Conservation (phyloP, 2,329 filamentous ascomycete genomes). For the Tolypocladium paradoxum region DNA sequence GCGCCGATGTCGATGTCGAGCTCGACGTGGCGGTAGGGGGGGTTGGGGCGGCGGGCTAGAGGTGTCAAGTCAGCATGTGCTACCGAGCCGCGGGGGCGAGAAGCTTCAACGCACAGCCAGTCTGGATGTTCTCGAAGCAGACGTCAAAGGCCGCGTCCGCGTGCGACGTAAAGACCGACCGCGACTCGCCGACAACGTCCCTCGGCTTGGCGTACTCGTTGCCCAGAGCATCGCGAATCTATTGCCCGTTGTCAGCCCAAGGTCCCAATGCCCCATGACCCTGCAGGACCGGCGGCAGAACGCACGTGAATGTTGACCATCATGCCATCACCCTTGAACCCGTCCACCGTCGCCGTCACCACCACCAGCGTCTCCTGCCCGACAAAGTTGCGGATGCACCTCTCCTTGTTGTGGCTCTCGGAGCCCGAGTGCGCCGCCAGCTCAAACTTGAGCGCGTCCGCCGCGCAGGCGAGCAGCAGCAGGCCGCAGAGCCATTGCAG, state of each 20-base stretch:
- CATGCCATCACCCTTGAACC: constrained; percentile 86
- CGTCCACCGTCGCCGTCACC: constrained; percentile 80
- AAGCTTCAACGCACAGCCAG: constrained; percentile 57
- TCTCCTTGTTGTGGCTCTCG: constrained; percentile 53
- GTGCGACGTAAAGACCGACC: constrained; percentile 89
- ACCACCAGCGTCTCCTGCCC: constrained; percentile 86
- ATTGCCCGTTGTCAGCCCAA: constrained; percentile 8
- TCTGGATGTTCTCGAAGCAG: constrained; percentile 82
- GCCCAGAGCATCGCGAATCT: constrained; percentile 92
- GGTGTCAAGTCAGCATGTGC: not conserved
- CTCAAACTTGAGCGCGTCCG: constrained; percentile 83
- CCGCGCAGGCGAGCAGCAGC: constrained; percentile 41
- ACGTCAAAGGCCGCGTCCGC: constrained; percentile 90
- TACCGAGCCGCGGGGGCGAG: no score
- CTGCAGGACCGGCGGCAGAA: constrained; percentile 9
- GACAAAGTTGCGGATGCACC: constrained; percentile 96
- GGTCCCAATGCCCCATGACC: not conserved
- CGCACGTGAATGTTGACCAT: constrained; percentile 83
- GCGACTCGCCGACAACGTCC: constrained; percentile 83
- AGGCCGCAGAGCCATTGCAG: constrained; percentile 50
- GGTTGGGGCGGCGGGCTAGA: constrained; percentile 25
- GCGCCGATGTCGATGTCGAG: constrained; percentile 94
- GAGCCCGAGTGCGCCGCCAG: constrained; percentile 53
- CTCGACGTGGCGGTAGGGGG: constrained; percentile 63
- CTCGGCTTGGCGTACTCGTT: constrained; percentile 92